Conservation (phyloP, 169 alveolate genomes). For the Cryptosporidium felis region DNA sequence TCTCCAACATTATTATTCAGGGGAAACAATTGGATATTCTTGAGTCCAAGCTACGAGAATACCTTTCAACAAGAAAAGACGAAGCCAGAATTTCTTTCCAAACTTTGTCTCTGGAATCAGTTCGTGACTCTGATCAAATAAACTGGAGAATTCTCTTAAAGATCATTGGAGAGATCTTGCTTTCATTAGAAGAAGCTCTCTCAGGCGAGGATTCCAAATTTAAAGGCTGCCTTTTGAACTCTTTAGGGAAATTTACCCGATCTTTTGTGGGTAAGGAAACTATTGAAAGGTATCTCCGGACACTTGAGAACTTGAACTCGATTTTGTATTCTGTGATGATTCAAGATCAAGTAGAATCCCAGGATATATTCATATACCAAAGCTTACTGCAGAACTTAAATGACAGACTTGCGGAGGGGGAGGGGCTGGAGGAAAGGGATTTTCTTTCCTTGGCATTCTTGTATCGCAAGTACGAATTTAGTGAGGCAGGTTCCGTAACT, state of each 20-base stretch:
- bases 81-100: not conserved
- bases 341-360: constrained; percentile 4
- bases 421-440: not conserved
- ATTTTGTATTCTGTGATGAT: constrained; percentile 21
- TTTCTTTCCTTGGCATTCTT: not conserved
- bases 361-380: not conserved
- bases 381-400: not conserved
- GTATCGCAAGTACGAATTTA: not conserved
- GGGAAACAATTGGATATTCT: constrained; percentile 10
- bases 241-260: not conserved
- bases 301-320: not conserved
- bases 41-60: not conserved
- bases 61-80: not conserved
- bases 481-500: not conserved
- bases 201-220: not conserved
- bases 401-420: not conserved
- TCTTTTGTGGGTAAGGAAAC: not conserved
- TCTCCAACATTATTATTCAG: constrained; percentile 3
- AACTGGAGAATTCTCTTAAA: constrained; percentile 4
- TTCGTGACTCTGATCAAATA: not conserved
- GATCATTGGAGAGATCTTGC: not conserved
- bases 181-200: not conserved
- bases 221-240: not conserved
- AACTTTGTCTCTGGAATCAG: not conserved
- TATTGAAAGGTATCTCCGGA: not conserved